phyloP scores from a whole-genome alignment of 805 yeast species.

The Cyberlindnera maclurae region DNA sequence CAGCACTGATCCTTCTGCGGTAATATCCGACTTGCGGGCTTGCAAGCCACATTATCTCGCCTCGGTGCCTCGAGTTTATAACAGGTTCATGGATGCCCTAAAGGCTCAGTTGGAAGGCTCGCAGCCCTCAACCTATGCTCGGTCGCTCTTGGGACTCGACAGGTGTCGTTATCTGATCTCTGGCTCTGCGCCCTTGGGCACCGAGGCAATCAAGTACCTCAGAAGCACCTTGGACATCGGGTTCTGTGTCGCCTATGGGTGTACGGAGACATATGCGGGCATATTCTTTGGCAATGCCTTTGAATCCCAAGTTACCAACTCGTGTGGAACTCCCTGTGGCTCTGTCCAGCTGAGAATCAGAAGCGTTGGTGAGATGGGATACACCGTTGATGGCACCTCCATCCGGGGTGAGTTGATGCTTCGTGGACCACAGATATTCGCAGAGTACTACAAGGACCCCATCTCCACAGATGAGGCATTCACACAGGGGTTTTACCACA shows the following conservation, averaged over 20 bases:
- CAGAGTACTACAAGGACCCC: slow-evolving; percentile 45
- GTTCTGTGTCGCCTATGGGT: slow-evolving; percentile 54
- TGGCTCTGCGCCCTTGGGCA: slow-evolving; percentile 69
- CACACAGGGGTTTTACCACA: slow-evolving; percentile 54
- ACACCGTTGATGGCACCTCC: slow-evolving; percentile 31
- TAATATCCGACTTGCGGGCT: slow-evolving; percentile 49
- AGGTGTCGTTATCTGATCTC: slow-evolving; percentile 31
- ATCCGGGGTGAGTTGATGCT: slow-evolving; percentile 54
- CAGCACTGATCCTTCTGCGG: slow-evolving; percentile 42
- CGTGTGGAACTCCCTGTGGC: slow-evolving; percentile 50
- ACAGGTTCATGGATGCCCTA: slow-evolving; percentile 38
- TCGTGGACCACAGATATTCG: slow-evolving; percentile 57
- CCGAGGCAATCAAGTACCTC: slow-evolving; percentile 51
- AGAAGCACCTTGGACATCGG: slow-evolving; percentile 46
- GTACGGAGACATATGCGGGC: slow-evolving; percentile 66
- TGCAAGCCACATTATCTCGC: slow-evolving; percentile 45
- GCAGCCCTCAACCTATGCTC: slow-evolving; percentile 26
- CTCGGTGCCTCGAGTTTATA: slow-evolving; percentile 57
- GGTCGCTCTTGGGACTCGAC: slow-evolving; percentile 37
- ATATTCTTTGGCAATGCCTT: slow-evolving; percentile 34
- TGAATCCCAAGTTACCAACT: slow-evolving; percentile 33
- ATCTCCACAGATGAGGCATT: slow-evolving; percentile 46
- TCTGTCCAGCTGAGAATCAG: slow-evolving; percentile 49
- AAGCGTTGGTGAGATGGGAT: slow-evolving; percentile 57
- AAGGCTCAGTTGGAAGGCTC: background rate